Evolutionary conservation across 1,284 basidiomycete genomes (phyloP).

Genomic region (Rhodotorula sp.): DNA sequence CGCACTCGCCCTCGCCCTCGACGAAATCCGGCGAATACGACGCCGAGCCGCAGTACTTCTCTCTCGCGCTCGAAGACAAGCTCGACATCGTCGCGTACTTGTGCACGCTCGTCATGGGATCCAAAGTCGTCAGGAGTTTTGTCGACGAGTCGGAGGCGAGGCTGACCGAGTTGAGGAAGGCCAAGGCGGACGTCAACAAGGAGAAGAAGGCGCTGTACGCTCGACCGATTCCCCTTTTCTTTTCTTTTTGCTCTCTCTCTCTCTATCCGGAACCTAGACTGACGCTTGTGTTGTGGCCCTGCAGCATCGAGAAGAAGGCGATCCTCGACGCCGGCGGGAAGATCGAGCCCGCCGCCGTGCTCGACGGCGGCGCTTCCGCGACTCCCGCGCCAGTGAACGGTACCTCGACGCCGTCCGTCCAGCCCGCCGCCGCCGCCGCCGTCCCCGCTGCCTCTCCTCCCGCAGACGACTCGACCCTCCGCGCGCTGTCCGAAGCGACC

Average conservation of each 20-base stretch:
- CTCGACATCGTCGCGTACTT: slow-evolving; percentile 82
- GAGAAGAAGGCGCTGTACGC: slow-evolving; percentile 80
- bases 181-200: slow-evolving; percentile 90
- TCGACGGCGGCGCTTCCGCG: background rate
- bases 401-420: background rate
- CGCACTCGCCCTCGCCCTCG: too few relatives aligned
- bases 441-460: background rate
- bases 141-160: slow-evolving; percentile 88
- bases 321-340: slow-evolving; percentile 53
- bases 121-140: slow-evolving; percentile 77
- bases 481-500: slow-evolving; percentile 7
- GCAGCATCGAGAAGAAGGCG: slow-evolving; percentile 70
- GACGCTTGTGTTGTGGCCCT: background rate
- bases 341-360: background rate
- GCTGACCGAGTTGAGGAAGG: slow-evolving; percentile 87
- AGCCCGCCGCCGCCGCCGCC: background rate
- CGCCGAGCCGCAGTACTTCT: slow-evolving; percentile 69
- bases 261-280: background rate
- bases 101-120: slow-evolving; percentile 83
- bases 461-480: background rate
- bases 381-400: background rate
- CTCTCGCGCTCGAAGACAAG: slow-evolving; percentile 72
- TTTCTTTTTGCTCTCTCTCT: slow-evolving; percentile 9
- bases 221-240: too few relatives aligned
- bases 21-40: slow-evolving; percentile 27